Percentiles rank a stretch among this genome's conserved stretches.
These are phyloP conservation scores for Vitis hybrid DNA, from an alignment of 177 flowering plant species.

Conservation along the genomic window DNA sequence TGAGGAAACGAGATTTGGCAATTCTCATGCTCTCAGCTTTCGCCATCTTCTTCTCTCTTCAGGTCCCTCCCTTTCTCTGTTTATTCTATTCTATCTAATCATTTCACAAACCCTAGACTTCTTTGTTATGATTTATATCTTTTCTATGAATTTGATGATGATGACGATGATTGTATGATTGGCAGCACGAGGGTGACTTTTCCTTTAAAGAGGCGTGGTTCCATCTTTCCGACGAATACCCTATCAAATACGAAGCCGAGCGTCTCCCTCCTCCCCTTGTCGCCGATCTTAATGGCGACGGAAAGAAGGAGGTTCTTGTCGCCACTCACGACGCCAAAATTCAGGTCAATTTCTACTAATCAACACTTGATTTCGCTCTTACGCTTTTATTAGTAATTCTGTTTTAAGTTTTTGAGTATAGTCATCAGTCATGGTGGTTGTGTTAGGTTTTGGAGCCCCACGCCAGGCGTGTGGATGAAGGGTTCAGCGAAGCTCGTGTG, in stretches of 20 bases:
- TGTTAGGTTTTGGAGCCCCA: conserved; percentile 83
- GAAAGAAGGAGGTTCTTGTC: conserved; percentile 80
- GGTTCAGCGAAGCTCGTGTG: conserved; percentile 83
- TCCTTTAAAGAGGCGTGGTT: conserved; percentile 95
- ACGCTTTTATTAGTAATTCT: not conserved
- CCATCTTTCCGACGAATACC: conserved; percentile 90
- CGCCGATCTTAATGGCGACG: conserved; percentile 93
- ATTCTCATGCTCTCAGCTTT: conserved; percentile 88
- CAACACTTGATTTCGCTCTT: not conserved
- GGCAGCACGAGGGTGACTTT: conserved; percentile 92
- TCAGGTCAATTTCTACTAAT: conserved; percentile 48
- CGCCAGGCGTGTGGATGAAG: conserved; percentile 73
- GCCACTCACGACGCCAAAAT: conserved; percentile 98
- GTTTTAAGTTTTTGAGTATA: not conserved
- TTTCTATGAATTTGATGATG: not conserved
- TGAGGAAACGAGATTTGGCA: conserved; percentile 97
- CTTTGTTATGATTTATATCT: not conserved
- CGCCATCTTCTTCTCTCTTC: conserved; percentile 98
- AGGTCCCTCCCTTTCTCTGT: conserved; percentile 38
- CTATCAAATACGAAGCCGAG: conserved; percentile 86
- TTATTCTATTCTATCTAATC: not conserved
- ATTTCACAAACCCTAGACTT: not conserved
- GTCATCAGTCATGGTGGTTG: not conserved
- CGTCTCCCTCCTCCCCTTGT: conserved; percentile 97
- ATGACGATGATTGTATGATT: not conserved